These are phyloP conservation scores for Fraxinus anomala DNA, from an alignment of 257 asterid species.

Conservation along the genomic window DNA sequence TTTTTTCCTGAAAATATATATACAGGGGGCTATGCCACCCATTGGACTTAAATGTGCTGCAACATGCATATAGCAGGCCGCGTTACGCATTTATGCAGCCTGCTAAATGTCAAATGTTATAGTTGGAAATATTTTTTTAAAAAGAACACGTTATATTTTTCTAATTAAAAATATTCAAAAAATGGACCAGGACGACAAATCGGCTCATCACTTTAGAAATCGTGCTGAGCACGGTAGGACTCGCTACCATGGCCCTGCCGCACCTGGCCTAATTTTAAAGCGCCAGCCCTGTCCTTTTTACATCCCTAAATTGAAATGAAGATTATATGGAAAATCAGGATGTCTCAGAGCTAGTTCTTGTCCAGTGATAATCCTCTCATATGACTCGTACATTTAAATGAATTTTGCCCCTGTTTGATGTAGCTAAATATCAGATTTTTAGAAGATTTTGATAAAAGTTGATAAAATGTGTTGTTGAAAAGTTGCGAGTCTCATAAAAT, in stretches of 20 bases:
- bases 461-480: too few relatives aligned
- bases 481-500: too few relatives aligned
- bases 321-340: neutral
- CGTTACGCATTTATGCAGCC: neutral
- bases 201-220: neutral
- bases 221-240: neutral
- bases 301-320: neutral
- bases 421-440: too few relatives aligned
- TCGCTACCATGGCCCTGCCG: neutral
- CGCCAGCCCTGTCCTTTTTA: neutral
- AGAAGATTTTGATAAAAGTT: too few relatives aligned
- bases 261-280: neutral
- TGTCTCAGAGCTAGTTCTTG: neutral
- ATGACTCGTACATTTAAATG: neutral
- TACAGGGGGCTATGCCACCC: neutral
- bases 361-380: neutral
- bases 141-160: too few relatives aligned
- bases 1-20: neutral
- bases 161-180: too few relatives aligned
- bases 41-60: neutral
- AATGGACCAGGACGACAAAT: neutral
- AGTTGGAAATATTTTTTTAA: neutral
- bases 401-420: too few relatives aligned
- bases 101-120: neutral
- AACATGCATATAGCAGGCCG: neutral